Conservation (phyloP, 2,329 filamentous ascomycete species). For the Hypoxylon sp. region DNA sequence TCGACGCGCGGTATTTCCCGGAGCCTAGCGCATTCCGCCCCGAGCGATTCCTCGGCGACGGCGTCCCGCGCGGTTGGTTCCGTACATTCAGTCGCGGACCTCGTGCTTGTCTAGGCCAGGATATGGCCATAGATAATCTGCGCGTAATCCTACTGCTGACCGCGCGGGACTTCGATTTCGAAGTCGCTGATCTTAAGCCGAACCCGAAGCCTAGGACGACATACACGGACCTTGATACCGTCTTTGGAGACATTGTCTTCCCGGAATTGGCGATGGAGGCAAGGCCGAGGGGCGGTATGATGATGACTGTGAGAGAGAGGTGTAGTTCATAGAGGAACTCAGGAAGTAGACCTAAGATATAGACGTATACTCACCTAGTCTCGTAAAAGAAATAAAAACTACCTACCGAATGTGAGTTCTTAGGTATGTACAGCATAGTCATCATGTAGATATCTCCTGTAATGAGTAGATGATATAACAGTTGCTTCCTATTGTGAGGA, state of each 20-base stretch:
- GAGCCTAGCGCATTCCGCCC: conserved; percentile 20
- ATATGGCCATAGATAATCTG: conserved; percentile 49
- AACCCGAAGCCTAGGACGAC: conserved; percentile 15
- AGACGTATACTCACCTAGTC: too few relatives aligned
- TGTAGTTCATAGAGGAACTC: neutral
- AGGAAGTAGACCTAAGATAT: too few relatives aligned
- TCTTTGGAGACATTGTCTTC: conserved; percentile 19
- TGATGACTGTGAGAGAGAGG: conserved; percentile 16
- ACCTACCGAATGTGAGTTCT: too few relatives aligned
- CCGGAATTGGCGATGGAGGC: conserved; percentile 11
- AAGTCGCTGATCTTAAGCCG: neutral
- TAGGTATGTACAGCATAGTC: neutral
- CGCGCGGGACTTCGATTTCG: conserved; percentile 46
- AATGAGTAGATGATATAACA: neutral
- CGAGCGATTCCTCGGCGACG: conserved; percentile 32
- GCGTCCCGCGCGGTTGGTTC: conserved; percentile 45
- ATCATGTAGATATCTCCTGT: neutral
- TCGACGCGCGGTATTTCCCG: conserved; percentile 15
- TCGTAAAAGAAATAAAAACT: too few relatives aligned
- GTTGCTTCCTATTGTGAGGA: neutral
- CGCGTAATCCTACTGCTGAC: conserved; percentile 48
- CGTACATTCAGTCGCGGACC: conserved; percentile 55
- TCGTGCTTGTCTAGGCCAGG: conserved; percentile 53
- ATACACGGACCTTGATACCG: conserved; percentile 15
- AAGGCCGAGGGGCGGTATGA: conserved; percentile 21